Conservation (phyloP, 2,329 filamentous ascomycete species). For the Samsoniella hepiali region DNA sequence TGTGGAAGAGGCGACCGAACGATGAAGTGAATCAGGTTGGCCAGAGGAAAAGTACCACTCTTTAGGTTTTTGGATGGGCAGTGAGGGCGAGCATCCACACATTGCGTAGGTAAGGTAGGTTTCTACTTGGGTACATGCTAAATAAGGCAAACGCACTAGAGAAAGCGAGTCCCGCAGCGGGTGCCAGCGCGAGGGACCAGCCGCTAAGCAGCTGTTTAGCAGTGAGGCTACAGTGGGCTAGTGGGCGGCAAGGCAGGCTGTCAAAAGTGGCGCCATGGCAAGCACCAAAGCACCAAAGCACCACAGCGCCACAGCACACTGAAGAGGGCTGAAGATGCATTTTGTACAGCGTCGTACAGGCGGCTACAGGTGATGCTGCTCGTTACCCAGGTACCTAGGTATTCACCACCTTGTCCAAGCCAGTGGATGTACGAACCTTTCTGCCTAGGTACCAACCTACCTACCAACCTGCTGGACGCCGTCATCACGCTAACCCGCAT, state of each 20-base stretch:
- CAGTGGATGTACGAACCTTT: no score
- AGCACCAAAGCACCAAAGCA: not conserved
- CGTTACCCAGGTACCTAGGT: no score
- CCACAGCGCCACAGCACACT: no score
- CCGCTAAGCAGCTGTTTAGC: not conserved
- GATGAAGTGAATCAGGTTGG: conserved; percentile 7
- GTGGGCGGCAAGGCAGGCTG: not conserved
- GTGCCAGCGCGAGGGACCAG: conserved; percentile 1
- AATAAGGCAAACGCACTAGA: not conserved
- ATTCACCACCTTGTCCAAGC: no score
- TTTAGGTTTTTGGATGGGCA: conserved; percentile 1
- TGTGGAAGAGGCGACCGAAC: conserved; percentile 11
- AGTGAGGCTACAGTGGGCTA: conserved; percentile 1
- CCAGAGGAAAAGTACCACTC: conserved; percentile 12
- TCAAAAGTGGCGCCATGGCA: not conserved
- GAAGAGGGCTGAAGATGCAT: no score
- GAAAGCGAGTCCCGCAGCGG: not conserved
- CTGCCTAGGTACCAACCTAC: no score
- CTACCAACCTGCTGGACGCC: no score
- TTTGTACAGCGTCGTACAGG: no score
- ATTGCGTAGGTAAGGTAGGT: no score
- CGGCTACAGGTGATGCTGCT: no score
- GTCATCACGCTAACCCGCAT: not conserved
- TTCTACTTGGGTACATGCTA: no score
- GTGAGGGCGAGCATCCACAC: not conserved